These are phyloP conservation scores for Wickerhamomyces sp. DNA, from an alignment of 1,139 yeast genomes.

Conservation along the genomic window DNA sequence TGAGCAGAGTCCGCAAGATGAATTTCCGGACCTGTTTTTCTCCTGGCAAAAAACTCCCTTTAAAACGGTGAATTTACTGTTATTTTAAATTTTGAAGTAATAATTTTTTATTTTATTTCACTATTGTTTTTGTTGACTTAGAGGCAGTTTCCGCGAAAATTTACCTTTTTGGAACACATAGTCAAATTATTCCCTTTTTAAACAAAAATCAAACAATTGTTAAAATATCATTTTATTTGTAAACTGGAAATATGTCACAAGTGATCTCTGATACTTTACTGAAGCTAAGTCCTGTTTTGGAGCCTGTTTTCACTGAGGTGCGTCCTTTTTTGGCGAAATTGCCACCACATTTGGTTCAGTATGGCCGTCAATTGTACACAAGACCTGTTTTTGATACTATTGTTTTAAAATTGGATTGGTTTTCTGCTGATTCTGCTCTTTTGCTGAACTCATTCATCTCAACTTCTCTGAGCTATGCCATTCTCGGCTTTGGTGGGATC, in stretches of 20 bases:
- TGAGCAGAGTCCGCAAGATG: too few species aligned
- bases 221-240: too few species aligned
- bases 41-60: too few species aligned
- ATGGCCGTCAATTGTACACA: constrained; percentile 18
- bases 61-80: too few species aligned
- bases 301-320: constrained; percentile 16
- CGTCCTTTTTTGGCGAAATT: constrained; percentile 14
- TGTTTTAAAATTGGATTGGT: constrained; percentile 13
- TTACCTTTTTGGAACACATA: too few species aligned
- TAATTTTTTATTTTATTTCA: too few species aligned
- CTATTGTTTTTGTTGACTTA: too few species aligned
- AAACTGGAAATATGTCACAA: not conserved
- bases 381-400: constrained; percentile 17
- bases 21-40: too few species aligned
- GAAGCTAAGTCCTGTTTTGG: constrained; percentile 15
- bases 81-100: too few species aligned
- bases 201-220: too few species aligned
- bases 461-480: constrained; percentile 31
- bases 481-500: constrained; percentile 31
- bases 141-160: too few species aligned
- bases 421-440: constrained; percentile 6
- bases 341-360: constrained; percentile 14
- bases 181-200: not conserved
- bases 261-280: not conserved
- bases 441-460: constrained; percentile 20